Evolutionary conservation across 139 green algal species (phyloP).

Genomic region (Mesostigma viride): DNA sequence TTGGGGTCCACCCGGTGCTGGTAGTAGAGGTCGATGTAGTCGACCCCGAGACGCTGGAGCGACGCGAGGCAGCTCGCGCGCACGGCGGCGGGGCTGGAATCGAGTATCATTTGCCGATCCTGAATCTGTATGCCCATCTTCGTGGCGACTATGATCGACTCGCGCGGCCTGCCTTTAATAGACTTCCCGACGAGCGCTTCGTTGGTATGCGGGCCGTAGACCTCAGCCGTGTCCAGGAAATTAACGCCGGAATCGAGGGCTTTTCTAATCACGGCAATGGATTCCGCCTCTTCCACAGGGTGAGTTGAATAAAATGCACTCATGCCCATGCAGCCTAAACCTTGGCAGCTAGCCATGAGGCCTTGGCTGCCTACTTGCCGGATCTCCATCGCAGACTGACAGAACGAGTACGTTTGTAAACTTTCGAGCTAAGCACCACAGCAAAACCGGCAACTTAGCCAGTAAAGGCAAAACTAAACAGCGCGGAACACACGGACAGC

Average conservation of each 20-base stretch:
- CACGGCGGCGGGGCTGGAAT: conserved; percentile 18
- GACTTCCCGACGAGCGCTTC: conserved; percentile 46
- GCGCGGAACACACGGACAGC: background rate
- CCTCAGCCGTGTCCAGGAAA: conserved; percentile 48
- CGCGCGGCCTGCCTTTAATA: too few species aligned
- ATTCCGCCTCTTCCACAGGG: conserved; percentile 27
- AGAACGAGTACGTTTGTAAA: too few species aligned
- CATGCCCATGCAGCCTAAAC: conserved; percentile 38
- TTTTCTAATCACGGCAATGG: conserved; percentile 34
- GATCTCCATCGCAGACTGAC: too few species aligned
- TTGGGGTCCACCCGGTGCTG: conserved; percentile 39
- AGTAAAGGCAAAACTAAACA: background rate
- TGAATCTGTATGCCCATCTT: conserved; percentile 12
- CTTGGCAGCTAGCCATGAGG: conserved; percentile 23
- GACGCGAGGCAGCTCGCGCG: background rate
- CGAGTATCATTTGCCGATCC: background rate
- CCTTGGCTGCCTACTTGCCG: conserved; percentile 22
- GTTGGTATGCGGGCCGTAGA: conserved; percentile 57
- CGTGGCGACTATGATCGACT: too few species aligned
- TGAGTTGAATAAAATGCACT: conserved; percentile 26
- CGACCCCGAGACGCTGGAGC: conserved; percentile 14
- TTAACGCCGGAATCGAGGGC: conserved; percentile 43
- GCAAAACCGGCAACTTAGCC: too few species aligned
- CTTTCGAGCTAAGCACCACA: too few species aligned
- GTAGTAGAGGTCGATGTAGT: conserved; percentile 32